phyloP scores from a whole-genome alignment of 768 basidiomycete genomes.

The Lactarius hatsudake region DNA sequence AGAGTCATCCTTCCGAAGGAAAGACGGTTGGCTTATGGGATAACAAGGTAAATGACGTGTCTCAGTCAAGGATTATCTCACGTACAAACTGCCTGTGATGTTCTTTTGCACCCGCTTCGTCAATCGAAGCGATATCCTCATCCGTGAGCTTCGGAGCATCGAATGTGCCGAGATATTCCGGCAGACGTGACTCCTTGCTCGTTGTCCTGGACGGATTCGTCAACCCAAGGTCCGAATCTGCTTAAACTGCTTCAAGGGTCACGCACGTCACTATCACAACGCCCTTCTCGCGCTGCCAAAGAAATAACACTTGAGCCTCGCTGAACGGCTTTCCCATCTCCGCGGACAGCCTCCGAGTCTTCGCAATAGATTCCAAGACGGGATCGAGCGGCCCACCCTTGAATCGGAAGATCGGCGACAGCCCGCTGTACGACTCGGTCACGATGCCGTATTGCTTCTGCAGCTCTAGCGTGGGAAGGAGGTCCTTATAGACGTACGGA shows the following conservation, averaged over 20 bases:
- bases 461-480: conserved; percentile 37
- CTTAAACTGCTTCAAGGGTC: background rate
- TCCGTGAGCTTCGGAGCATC: conserved; percentile 38
- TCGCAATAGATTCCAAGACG: conserved; percentile 36
- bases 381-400: conserved; percentile 42
- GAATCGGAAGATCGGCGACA: conserved; percentile 38
- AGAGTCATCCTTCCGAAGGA: conserved; percentile 1
- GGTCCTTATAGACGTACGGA: conserved; percentile 48
- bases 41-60: background rate
- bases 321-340: conserved; percentile 30
- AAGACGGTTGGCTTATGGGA: background rate
- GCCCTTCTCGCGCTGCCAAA: conserved; percentile 36
- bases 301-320: conserved; percentile 34
- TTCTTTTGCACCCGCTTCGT: conserved; percentile 32
- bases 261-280: conserved; percentile 37
- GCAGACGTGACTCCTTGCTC: conserved; percentile 42
- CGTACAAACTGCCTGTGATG: conserved; percentile 35
- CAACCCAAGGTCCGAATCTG: background rate
- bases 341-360: conserved; percentile 30
- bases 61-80: background rate
- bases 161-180: conserved; percentile 46
- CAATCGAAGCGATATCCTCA: conserved; percentile 33
- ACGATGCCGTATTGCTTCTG: conserved; percentile 40
- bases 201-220: conserved; percentile 36
- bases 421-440: conserved; percentile 41